These are phyloP conservation scores for Kurtzmaniella cleridarum DNA, from an alignment of 805 yeast species.

Conservation along the genomic window DNA sequence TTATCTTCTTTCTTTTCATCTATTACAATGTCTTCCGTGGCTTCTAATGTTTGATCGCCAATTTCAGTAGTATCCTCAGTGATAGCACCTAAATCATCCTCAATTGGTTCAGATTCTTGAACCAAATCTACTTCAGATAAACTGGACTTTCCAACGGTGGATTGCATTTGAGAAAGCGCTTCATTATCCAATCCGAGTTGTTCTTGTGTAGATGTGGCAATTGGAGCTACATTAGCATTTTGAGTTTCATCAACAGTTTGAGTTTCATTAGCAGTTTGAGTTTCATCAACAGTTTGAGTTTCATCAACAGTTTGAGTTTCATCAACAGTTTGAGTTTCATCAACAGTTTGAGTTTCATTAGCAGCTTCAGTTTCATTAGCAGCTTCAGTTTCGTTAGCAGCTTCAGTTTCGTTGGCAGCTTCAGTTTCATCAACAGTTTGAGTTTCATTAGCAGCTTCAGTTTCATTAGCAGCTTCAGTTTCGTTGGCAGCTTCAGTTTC, in stretches of 20 bases:
- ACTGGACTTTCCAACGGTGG: too few species aligned
- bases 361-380: slow-evolving; percentile 1
- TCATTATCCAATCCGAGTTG: not conserved
- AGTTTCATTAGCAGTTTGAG: too few species aligned
- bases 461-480: not conserved
- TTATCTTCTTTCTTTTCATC: not conserved
- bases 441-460: too few species aligned
- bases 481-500: not conserved
- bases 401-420: slow-evolving; percentile 1
- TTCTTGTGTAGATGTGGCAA: not conserved
- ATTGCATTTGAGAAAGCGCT: too few species aligned
- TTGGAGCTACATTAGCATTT: not conserved
- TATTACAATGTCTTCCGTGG: slow-evolving; percentile 3
- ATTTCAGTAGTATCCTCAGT: slow-evolving; percentile 8
- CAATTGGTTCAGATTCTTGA: slow-evolving; percentile 11
- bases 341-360: not conserved
- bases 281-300: too few species aligned
- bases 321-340: slow-evolving; percentile 3
- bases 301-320: not conserved
- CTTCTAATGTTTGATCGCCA: slow-evolving; percentile 12
- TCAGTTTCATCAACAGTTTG: too few species aligned
- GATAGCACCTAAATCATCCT: slow-evolving; percentile 6
- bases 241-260: not conserved
- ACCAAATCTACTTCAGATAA: not conserved
- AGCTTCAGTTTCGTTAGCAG: not conserved